Evolutionary conservation across 1,284 basidiomycete species (phyloP).

Genomic region (Cryptococcus wingfieldii): DNA sequence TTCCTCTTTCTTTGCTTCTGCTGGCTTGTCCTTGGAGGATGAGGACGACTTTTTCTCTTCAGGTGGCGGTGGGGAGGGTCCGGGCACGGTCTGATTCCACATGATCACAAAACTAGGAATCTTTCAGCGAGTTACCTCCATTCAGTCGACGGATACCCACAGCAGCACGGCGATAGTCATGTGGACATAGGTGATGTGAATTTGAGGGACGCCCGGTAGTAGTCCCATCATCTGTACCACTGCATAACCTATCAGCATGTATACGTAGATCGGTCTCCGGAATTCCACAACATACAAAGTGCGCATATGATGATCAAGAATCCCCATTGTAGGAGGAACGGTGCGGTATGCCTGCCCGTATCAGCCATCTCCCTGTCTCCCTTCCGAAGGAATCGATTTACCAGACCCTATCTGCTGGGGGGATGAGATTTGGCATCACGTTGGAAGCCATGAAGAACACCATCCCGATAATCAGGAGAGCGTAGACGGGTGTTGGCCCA

Average conservation of each 20-base stretch:
- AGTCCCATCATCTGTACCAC: slow-evolving; percentile 30
- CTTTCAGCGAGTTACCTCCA: not conserved
- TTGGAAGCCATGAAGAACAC: slow-evolving; percentile 34
- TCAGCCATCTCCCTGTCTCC: not conserved
- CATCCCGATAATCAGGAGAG: slow-evolving; percentile 33
- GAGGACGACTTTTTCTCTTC: slow-evolving; percentile 15
- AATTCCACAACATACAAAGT: slow-evolving; percentile 15
- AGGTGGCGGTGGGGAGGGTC: slow-evolving; percentile 4
- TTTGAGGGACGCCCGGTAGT: slow-evolving; percentile 28
- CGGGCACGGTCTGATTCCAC: slow-evolving; percentile 33
- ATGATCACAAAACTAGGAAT: slow-evolving; percentile 28
- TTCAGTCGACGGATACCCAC: slow-evolving; percentile 12
- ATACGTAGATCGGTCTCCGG: not conserved
- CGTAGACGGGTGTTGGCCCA: slow-evolving; percentile 27
- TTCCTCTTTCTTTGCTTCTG: slow-evolving; percentile 14
- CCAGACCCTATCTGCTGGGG: slow-evolving; percentile 22
- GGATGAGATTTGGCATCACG: slow-evolving; percentile 28
- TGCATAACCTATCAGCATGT: slow-evolving; percentile 2
- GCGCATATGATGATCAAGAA: slow-evolving; percentile 32
- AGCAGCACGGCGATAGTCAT: slow-evolving; percentile 30
- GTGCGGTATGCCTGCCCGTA: slow-evolving; percentile 23
- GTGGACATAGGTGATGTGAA: slow-evolving; percentile 39
- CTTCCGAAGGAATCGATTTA: slow-evolving; percentile 1
- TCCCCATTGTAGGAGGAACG: slow-evolving; percentile 29
- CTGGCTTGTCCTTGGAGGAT: slow-evolving; percentile 7